Evolutionary conservation across 2,329 filamentous ascomycete genomes (phyloP).

Genomic region (Aspergillus texensis): DNA sequence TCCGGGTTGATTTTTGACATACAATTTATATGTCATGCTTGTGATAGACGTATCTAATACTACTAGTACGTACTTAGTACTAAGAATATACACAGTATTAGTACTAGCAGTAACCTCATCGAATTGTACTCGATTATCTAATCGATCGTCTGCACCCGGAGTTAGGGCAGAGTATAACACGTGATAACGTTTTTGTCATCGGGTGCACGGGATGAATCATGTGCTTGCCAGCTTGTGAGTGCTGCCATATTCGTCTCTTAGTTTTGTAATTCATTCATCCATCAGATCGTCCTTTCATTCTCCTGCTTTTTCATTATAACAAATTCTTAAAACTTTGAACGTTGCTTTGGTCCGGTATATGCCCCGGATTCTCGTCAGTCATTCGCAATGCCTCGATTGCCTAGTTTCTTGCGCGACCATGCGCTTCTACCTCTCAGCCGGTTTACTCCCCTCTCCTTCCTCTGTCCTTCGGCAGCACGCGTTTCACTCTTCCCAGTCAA

Average conservation of each 20-base stretch:
- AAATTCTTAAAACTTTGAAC: background rate
- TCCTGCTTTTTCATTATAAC: background rate
- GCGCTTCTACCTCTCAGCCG: constrained; percentile 22
- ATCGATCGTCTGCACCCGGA: background rate
- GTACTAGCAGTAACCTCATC: background rate
- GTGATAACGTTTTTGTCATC: background rate
- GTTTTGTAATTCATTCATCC: background rate
- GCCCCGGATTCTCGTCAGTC: constrained; percentile 10
- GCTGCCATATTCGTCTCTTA: background rate
- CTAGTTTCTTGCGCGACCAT: constrained; percentile 26
- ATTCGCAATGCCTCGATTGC: constrained; percentile 19
- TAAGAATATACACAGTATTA: background rate
- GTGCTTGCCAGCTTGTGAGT: background rate
- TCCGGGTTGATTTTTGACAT: background rate
- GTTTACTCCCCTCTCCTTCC: constrained; percentile 10
- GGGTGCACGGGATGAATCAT: background rate
- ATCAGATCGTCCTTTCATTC: background rate
- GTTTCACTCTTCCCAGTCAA: background rate
- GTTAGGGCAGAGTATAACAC: background rate
- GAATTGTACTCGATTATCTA: background rate
- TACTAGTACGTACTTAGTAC: too few species aligned
- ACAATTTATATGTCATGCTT: too few species aligned
- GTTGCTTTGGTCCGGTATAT: constrained; percentile 15
- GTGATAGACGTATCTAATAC: too few species aligned
- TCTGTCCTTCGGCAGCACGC: background rate